Base-by-base conservation (phyloP, 257 asterid species). In the Solanum acaule region DNA sequence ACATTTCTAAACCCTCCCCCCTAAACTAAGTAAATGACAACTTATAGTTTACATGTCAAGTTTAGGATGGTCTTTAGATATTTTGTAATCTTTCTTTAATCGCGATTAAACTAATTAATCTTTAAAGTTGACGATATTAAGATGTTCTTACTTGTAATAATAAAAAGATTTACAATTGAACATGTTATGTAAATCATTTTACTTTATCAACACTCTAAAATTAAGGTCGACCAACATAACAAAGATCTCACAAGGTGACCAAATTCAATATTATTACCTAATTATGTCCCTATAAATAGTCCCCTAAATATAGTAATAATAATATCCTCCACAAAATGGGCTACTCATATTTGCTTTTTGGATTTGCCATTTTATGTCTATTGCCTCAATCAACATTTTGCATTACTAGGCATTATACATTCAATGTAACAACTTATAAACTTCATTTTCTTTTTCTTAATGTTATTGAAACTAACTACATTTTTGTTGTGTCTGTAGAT, bases 141-240 rank as follows among this genome's bases (percentile, higher is more conserved):
- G n/a, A 56, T 56, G 65, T 56, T 56, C 65, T 56, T 18, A 56
- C 65, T 56, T 56, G 31, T 89, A 83, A 85, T 87, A 84, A 35
- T 73, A 34, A 18, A 87, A 76, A 87, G 56, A 46, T 76, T 25
- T 67, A 67, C 35, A 70, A 27, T 35, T 38, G 33, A 38, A 31
- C 85, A 11, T 37, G 25, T 4, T 71, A 49, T 46, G 46, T 78
- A 49, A 84, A 27, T 86, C 22, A 61, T 89, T 81, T 94, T 93
- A 84, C 98, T 94, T 94, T 52, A 88, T 44, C 84, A 91, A 56
- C 92, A 94, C 98, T 93, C 96, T 92, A 94, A 93, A 94, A 91
- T 86, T 93, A 87, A 91, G 90, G 91, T 88, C 84, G 93, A 92
- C 95, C 95, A 92, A 90, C 89, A 88, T 56, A 56, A 14, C 76